A percentile compares a stretch with the other conserved stretches of the same genome.
Evolutionary conservation across 352 stramenopile genomes (phyloP).

Genomic region (Blastocystis sp.): DNA sequence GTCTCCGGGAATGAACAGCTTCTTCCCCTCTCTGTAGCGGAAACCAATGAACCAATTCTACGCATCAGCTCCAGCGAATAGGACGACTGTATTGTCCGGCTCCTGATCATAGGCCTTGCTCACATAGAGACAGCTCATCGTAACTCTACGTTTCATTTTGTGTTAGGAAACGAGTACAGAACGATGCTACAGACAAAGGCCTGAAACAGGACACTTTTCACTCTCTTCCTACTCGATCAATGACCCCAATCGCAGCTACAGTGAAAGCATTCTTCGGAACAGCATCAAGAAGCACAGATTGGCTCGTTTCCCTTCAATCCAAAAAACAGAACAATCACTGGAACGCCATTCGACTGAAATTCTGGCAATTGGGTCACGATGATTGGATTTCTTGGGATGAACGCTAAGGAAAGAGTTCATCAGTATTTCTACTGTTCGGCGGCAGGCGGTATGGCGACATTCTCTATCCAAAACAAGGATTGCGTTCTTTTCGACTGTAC

Average conservation of each 20-base stretch:
- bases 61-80: not conserved
- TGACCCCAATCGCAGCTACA: not conserved
- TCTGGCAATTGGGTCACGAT: too few relatives aligned
- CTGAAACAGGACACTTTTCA: not conserved
- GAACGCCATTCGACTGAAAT: too few relatives aligned
- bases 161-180: not conserved
- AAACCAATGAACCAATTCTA: slow-evolving; percentile 58
- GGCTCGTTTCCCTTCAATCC: too few relatives aligned
- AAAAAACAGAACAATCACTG: too few relatives aligned
- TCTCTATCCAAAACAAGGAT: slow-evolving; percentile 13
- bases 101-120: slow-evolving; percentile 33
- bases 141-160: not conserved
- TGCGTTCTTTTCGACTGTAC: slow-evolving; percentile 30
- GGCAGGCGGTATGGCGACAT: slow-evolving; percentile 5
- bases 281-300: too few relatives aligned
- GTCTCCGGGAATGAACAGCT: slow-evolving; percentile 51
- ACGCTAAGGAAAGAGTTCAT: too few relatives aligned
- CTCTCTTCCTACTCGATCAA: not conserved
- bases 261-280: not conserved
- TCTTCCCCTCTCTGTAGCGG: slow-evolving; percentile 2
- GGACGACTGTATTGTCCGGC: not conserved
- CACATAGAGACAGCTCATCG: slow-evolving; percentile 15
- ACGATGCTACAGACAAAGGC: slow-evolving; percentile 2
- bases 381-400: too few relatives aligned
- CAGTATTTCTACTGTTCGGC: too few relatives aligned